Conservation (phyloP, 192 early-diverging fungal species). For the Coemansia sp. region DNA sequence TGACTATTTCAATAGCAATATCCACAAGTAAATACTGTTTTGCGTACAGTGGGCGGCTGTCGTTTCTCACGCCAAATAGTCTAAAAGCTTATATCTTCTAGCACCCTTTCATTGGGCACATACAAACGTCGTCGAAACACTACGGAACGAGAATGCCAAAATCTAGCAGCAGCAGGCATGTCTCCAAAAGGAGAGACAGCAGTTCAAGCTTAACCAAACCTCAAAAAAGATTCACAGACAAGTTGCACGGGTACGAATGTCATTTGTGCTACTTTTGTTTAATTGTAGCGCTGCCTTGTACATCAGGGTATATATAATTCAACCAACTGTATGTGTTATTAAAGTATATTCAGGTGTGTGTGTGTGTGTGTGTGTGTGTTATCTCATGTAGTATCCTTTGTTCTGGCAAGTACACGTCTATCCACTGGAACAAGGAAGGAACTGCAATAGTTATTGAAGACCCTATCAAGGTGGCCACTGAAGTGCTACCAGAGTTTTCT, state of each 20-base stretch:
- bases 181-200: background rate
- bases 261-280: background rate
- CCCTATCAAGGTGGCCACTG: background rate
- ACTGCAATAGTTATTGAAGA: conserved; percentile 16
- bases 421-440: conserved; percentile 36
- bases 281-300: background rate
- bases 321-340: too few species aligned
- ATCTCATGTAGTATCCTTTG: conserved; percentile 20
- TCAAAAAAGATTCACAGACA: conserved; percentile 22
- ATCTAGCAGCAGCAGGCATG: background rate
- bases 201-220: background rate
- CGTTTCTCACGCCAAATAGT: background rate
- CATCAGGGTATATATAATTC: too few species aligned
- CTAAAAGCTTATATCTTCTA: background rate
- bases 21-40: background rate
- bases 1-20: background rate
- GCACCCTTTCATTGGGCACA: background rate
- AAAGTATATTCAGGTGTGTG: background rate
- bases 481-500: conserved; percentile 27
- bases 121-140: background rate
- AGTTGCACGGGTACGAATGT: conserved; percentile 20
- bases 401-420: background rate
- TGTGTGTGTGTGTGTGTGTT: background rate
- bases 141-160: conserved; percentile 13
- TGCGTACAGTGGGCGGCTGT: background rate